Evolutionary conservation across 179 eudicot genomes (phyloP).

Genomic region (Corrigiola litoralis): DNA sequence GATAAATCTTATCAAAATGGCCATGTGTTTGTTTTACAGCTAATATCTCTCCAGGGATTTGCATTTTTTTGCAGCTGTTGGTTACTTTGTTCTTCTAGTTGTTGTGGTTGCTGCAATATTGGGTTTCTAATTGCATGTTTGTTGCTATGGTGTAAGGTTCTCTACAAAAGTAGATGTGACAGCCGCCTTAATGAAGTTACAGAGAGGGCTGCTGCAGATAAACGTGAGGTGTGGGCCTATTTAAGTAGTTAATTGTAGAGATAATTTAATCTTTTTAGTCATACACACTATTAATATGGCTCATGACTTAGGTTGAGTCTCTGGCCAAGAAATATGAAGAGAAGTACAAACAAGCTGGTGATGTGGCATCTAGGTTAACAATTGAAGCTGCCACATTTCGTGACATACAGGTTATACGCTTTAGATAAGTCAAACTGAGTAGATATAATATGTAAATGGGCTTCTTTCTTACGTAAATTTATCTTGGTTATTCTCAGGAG

Average conservation of each 20-base stretch:
- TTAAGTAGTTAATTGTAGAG: slow-evolving; percentile 3
- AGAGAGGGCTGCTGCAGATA: slow-evolving; percentile 76
- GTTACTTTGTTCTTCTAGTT: neutral
- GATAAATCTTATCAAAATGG: no score
- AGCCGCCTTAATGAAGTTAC: slow-evolving; percentile 81
- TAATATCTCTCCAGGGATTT: no score
- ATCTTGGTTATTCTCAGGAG: slow-evolving; percentile 44
- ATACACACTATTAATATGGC: neutral
- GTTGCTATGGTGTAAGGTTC: slow-evolving; percentile 44
- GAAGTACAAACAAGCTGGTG: slow-evolving; percentile 82
- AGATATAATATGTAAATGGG: neutral
- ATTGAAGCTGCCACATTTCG: slow-evolving; percentile 97
- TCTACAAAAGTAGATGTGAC: slow-evolving; percentile 97
- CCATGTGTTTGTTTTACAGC: no score
- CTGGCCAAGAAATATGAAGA: slow-evolving; percentile 91
- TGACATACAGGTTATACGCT: slow-evolving; percentile 74
- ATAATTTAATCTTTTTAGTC: neutral
- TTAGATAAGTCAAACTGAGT: neutral
- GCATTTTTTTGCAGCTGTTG: no score
- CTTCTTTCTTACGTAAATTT: neutral
- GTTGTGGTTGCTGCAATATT: neutral
- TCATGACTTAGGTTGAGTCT: slow-evolving; percentile 53
- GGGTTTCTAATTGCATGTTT: slow-evolving; percentile 10
- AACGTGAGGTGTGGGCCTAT: slow-evolving; percentile 60
- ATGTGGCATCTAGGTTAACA: slow-evolving; percentile 87